A percentile compares a stretch with the other conserved stretches of the same genome.
These are phyloP conservation scores for Mycena capillaripes DNA, from an alignment of 768 basidiomycete genomes.

Conservation along the genomic window DNA sequence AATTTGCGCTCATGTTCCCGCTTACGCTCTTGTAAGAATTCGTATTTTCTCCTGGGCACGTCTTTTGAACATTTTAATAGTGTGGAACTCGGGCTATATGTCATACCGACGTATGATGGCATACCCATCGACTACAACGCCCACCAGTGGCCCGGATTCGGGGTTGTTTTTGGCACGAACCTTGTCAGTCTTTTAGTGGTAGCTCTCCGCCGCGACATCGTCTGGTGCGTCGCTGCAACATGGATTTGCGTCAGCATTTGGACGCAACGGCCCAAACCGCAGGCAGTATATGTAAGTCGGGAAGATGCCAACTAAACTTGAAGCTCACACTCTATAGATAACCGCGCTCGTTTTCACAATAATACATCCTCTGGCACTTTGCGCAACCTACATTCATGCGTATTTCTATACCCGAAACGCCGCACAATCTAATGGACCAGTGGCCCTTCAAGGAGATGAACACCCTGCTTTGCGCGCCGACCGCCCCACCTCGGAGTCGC, in stretches of 20 bases:
- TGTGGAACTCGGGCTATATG: conserved; percentile 75
- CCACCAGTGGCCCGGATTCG: conserved; percentile 82
- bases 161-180: conserved; percentile 76
- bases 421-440: conserved; percentile 20
- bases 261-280: conserved; percentile 71
- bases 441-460: conserved; percentile 45
- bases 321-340: conserved; percentile 54
- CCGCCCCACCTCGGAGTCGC: conserved; percentile 32
- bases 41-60: neutral
- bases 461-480: conserved; percentile 39
- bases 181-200: conserved; percentile 68
- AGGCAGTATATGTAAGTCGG: conserved; percentile 71
- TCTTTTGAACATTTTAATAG: conserved; percentile 50
- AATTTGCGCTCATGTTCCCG: conserved; percentile 70
- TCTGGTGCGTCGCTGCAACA: conserved; percentile 81
- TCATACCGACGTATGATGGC: conserved; percentile 59
- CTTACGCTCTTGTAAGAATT: conserved; percentile 68
- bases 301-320: neutral
- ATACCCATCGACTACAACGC: conserved; percentile 67
- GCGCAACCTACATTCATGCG: conserved; percentile 60
- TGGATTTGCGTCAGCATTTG: conserved; percentile 83
- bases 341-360: conserved; percentile 74
- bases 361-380: conserved; percentile 72
- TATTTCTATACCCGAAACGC: conserved; percentile 41
- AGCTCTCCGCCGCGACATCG: conserved; percentile 71